phyloP scores from a whole-genome alignment of 352 stramenopile species.

The Poterioochromonas sp. region DNA sequence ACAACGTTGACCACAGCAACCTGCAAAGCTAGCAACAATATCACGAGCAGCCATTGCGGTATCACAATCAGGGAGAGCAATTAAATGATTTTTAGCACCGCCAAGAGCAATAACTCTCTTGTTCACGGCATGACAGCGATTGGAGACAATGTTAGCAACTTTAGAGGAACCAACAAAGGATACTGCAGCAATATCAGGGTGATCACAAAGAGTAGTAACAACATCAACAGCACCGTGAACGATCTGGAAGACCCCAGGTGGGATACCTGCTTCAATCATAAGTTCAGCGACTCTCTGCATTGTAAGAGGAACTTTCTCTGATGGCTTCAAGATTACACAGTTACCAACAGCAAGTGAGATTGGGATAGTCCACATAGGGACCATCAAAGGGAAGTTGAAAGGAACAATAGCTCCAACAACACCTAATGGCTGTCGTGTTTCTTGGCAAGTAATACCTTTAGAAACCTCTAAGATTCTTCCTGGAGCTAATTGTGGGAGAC shows the following conservation, averaged over 20 bases:
- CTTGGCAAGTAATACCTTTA: conserved; percentile 68
- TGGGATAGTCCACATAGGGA: conserved; percentile 93
- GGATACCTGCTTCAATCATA: conserved; percentile 78
- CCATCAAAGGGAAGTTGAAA: conserved; percentile 96
- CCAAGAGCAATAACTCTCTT: conserved; percentile 89
- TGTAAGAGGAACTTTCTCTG: conserved; percentile 87
- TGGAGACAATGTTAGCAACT: conserved; percentile 77
- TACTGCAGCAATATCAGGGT: conserved; percentile 68
- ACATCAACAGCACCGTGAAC: conserved; percentile 79
- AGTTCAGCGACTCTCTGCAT: conserved; percentile 76
- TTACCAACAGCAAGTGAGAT: conserved; percentile 92
- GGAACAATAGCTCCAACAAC: conserved; percentile 82
- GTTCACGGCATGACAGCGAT: conserved; percentile 70
- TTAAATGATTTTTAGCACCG: conserved; percentile 94
- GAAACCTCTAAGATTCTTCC: conserved; percentile 64
- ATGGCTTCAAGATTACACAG: conserved; percentile 92
- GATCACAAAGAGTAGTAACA: conserved; percentile 81
- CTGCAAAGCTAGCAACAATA: conserved; percentile 85
- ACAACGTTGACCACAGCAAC: conserved; percentile 87
- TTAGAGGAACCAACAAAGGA: conserved; percentile 89
- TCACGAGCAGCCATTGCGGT: conserved; percentile 76
- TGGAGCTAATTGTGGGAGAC: conserved; percentile 69
- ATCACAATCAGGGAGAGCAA: conserved; percentile 85
- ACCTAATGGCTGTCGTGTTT: conserved; percentile 54
- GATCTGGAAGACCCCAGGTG: conserved; percentile 86